These are phyloP conservation scores for Fusarium albidum DNA, from an alignment of 2,329 filamentous ascomycete species.

Conservation along the genomic window DNA sequence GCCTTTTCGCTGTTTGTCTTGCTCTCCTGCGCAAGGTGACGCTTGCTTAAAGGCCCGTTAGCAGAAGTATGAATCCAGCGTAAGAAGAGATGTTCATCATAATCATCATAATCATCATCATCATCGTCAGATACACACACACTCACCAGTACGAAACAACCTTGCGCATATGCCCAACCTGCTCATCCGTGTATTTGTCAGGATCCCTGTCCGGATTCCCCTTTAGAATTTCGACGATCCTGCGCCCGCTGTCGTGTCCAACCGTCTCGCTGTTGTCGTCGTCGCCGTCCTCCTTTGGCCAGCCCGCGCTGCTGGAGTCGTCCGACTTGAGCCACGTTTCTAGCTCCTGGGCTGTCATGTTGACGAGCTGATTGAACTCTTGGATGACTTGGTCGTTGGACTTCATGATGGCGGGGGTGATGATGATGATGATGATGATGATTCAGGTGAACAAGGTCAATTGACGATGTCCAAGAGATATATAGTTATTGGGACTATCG, in stretches of 20 bases:
- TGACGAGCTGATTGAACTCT: constrained; percentile 73
- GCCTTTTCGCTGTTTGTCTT: constrained; percentile 63
- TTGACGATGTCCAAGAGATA: no score
- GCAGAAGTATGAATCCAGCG: background rate
- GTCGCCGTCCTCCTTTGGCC: constrained; percentile 64
- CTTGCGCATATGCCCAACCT: constrained; percentile 66
- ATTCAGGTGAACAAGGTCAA: background rate
- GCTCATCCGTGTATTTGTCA: constrained; percentile 63
- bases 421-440: constrained; percentile 2
- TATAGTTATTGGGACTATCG: no score
- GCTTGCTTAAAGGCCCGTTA: constrained; percentile 54
- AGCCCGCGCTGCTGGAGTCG: constrained; percentile 66
- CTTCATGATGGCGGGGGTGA: no score
- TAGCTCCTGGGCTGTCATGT: constrained; percentile 69
- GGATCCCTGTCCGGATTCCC: constrained; percentile 67
- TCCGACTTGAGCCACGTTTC: constrained; percentile 67
- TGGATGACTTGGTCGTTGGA: constrained; percentile 47
- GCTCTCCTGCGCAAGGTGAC: constrained; percentile 71
- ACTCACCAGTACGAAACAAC: constrained; percentile 68
- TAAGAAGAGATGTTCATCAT: no score
- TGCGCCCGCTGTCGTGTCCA: constrained; percentile 69
- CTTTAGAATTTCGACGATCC: constrained; percentile 69
- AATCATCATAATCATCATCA: no score
- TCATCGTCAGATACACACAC: no score
- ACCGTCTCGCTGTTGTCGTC: constrained; percentile 67